Evolutionary conservation across 768 basidiomycete species (phyloP).

Genomic region (Boletus vermiculosoides): DNA sequence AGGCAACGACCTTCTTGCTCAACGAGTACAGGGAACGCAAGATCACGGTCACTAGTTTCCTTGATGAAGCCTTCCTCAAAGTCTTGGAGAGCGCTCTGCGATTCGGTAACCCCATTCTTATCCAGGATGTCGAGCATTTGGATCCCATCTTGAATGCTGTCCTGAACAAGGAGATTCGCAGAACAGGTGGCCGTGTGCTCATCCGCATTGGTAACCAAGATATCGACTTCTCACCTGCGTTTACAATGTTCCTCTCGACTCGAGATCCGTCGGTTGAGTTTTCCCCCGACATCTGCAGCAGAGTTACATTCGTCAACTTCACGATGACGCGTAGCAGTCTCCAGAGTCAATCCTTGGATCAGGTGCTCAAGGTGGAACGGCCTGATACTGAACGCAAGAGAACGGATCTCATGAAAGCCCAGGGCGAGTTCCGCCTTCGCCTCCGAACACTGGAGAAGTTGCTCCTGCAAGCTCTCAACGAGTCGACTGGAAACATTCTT

Average conservation of each 20-base stretch:
- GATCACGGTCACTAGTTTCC: slow-evolving; percentile 97
- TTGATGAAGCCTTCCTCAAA: slow-evolving; percentile 98
- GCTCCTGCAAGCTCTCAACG: slow-evolving; percentile 91
- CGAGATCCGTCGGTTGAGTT: slow-evolving; percentile 97
- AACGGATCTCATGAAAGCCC: slow-evolving; percentile 95
- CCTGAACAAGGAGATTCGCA: slow-evolving; percentile 92
- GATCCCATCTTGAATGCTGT: slow-evolving; percentile 98
- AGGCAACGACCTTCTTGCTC: slow-evolving; percentile 90
- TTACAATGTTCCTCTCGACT: slow-evolving; percentile 99
- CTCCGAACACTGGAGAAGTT: slow-evolving; percentile 91
- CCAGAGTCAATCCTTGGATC: slow-evolving; percentile 96
- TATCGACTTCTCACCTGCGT: slow-evolving; percentile 99
- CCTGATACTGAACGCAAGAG: slow-evolving; percentile 95
- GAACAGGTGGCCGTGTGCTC: slow-evolving; percentile 95
- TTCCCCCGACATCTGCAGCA: slow-evolving; percentile 97
- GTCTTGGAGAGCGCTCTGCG: slow-evolving; percentile 98
- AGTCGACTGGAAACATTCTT: slow-evolving; percentile 94
- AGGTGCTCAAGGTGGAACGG: slow-evolving; percentile 94
- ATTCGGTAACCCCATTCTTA: slow-evolving; percentile 95
- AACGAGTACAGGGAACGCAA: slow-evolving; percentile 96
- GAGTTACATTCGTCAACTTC: slow-evolving; percentile 94
- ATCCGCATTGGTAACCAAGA: slow-evolving; percentile 97
- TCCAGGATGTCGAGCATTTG: slow-evolving; percentile 96
- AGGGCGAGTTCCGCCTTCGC: slow-evolving; percentile 95
- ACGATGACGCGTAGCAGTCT: slow-evolving; percentile 99